Conservation (phyloP, 2,329 filamentous ascomycete species). For the Pestalotiopsis sp. region DNA sequence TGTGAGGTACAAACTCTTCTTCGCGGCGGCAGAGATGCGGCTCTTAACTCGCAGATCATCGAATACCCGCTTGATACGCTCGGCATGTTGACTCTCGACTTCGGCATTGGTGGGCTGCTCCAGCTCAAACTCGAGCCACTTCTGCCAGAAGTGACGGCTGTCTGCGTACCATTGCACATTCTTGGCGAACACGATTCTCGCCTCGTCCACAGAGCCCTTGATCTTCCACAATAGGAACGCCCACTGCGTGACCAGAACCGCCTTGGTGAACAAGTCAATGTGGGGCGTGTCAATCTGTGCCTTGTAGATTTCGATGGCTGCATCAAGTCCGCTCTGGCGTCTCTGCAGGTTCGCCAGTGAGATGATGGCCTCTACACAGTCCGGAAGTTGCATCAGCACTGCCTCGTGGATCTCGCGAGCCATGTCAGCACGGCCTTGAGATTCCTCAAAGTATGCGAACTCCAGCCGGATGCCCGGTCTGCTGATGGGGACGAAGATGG, state of each 20-base stretch:
- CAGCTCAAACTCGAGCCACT: conserved; percentile 86
- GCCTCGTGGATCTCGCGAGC: conserved; percentile 84
- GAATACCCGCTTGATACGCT: conserved; percentile 80
- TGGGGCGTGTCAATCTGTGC: conserved; percentile 74
- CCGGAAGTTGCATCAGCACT: conserved; percentile 75
- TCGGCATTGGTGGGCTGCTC: conserved; percentile 73
- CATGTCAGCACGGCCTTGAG: conserved; percentile 73
- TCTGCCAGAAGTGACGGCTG: conserved; percentile 87
- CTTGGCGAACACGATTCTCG: conserved; percentile 79
- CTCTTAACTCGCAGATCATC: conserved; percentile 75
- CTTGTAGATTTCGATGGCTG: conserved; percentile 83
- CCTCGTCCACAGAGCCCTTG: conserved; percentile 79
- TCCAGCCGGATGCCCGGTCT: conserved; percentile 82
- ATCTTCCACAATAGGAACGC: conserved; percentile 85
- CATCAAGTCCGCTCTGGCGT: conserved; percentile 80
- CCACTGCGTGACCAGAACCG: conserved; percentile 86
- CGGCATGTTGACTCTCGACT: conserved; percentile 65
- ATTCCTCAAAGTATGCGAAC: conserved; percentile 95
- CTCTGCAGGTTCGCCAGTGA: conserved; percentile 86
- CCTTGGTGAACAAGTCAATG: conserved; percentile 79
- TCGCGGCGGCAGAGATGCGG: conserved; percentile 65
- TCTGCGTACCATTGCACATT: conserved; percentile 84
- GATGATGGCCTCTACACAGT: conserved; percentile 84
- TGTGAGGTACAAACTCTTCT: conserved; percentile 74
- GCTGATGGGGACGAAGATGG: conserved; percentile 84